Evolutionary conservation across 1,284 basidiomycete species (phyloP), one percentile per base, ranked within the genome.

Genomic region (Somion occarium): DNA sequence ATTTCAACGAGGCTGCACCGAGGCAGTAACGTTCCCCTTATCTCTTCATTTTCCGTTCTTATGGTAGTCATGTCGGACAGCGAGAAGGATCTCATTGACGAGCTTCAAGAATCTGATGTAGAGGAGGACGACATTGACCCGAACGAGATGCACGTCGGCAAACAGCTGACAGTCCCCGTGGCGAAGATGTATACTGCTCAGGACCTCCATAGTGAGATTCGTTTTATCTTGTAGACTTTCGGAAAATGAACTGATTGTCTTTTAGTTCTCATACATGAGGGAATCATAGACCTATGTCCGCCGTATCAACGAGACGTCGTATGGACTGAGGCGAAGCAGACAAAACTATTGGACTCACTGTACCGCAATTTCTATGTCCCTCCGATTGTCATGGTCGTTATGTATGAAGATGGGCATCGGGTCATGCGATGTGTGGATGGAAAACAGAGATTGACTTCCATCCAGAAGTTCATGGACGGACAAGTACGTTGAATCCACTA

Each of bases 221-320:
- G 26, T 30, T 12, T 26, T 22, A 18, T 15, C 26, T 13, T 38
- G 24, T 46, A 20, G 44, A 27, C n/a, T 49, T 23, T 3, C 22
- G 49, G 27, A 27, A 30, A 50, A 86, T 34, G 15, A 7, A 34
- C 7, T 34, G 7, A 15, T 34, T 34, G 30, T 34, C 7, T 15
- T 34, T 7, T 15, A 34, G 83, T 60, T 4, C 69, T 78, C 25
- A 84, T 88, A 51, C 83, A 86, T 60, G 74, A 82, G 27, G 84
- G 83, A 2, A 63, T 65, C 0, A 83, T 88, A 49, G 82, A 88
- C 59, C 65, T 88, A 18, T 76, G 79, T 52, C 85, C 85, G 0
- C 67, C 76, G 27, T 88, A 88, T 60, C 85, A 88, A 61, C 69
- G 86, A 73, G 87, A 85, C 52, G 73, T 88, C 20, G 88, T 90